Evolutionary conservation across 257 asterid genomes (phyloP).

Genomic region (Fraxinus excelsior): DNA sequence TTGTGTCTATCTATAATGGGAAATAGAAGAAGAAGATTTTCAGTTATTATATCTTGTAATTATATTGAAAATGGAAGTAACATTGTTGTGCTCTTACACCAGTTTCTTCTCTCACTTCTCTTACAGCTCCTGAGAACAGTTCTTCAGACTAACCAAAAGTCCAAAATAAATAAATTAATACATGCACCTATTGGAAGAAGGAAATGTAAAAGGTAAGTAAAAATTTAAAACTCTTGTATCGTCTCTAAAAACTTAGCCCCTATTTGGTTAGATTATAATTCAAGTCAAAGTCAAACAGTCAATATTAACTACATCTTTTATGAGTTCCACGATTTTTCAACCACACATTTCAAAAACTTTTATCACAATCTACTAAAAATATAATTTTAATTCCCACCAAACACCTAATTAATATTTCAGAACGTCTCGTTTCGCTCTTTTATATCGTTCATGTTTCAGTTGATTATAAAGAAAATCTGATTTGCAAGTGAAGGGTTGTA

Average conservation of each 20-base stretch:
- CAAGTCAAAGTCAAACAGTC: no score
- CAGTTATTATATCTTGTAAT: neutral
- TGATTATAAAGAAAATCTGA: neutral
- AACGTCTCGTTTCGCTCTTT: neutral
- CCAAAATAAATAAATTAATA: neutral
- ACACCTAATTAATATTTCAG: no score
- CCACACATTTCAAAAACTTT: no score
- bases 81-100: slow-evolving; percentile 24
- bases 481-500: no score
- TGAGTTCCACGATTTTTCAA: no score
- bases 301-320: no score
- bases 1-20: slow-evolving; percentile 31
- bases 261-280: no score
- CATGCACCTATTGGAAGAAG: neutral
- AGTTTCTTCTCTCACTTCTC: slow-evolving; percentile 54
- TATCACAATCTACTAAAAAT: no score
- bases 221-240: no score
- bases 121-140: slow-evolving; percentile 41
- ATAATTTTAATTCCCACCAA: no score
- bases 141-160: slow-evolving; percentile 33
- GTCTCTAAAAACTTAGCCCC: no score
- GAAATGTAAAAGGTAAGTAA: neutral
- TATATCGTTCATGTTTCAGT: no score
- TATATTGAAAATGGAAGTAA: neutral
- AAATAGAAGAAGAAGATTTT: neutral